phyloP scores from a whole-genome alignment of 2,329 filamentous ascomycete genomes.

The Botryotinia convoluta region DNA sequence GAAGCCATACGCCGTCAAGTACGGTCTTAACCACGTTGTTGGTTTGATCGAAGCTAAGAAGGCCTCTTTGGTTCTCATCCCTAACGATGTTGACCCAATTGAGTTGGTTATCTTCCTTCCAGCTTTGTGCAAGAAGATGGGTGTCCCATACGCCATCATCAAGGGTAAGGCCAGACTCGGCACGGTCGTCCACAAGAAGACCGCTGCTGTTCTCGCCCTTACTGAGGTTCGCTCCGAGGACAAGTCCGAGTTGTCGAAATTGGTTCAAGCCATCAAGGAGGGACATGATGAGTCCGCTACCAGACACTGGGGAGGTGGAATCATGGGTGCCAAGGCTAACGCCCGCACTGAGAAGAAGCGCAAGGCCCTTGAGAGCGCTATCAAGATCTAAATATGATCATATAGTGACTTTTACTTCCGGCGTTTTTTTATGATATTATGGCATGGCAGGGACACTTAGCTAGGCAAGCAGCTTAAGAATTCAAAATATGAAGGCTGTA shows the following conservation, averaged over 20 bases:
- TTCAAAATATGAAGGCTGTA: conserved; percentile 36
- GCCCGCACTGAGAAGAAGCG: conserved; percentile 63
- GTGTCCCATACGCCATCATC: conserved; percentile 96
- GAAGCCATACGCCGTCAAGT: conserved; percentile 99
- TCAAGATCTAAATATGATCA: conserved; percentile 80
- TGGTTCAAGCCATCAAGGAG: conserved; percentile 94
- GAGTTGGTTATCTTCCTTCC: conserved; percentile 99
- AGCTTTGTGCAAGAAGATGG: conserved; percentile 99
- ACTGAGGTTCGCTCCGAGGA: conserved; percentile 98
- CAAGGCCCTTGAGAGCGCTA: conserved; percentile 88
- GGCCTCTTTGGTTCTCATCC: conserved; percentile 94
- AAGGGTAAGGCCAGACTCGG: conserved; percentile 99
- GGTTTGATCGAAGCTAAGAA: conserved; percentile 99
- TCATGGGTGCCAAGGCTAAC: conserved; percentile 96
- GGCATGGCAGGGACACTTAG: conserved; percentile 36
- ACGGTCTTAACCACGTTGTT: conserved; percentile 99
- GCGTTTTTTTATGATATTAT: conserved; percentile 40
- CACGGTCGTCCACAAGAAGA: conserved; percentile 99
- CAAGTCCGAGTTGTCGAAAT: conserved; percentile 97
- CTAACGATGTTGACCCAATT: conserved; percentile 99
- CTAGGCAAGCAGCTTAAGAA: conserved; percentile 31
- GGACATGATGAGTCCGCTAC: conserved; percentile 92
- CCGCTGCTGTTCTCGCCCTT: conserved; percentile 89
- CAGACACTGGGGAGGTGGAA: conserved; percentile 98
- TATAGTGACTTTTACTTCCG: conserved; percentile 28